Conservation (phyloP, 2,329 filamentous ascomycete genomes). For the Madurella fahalii region DNA sequence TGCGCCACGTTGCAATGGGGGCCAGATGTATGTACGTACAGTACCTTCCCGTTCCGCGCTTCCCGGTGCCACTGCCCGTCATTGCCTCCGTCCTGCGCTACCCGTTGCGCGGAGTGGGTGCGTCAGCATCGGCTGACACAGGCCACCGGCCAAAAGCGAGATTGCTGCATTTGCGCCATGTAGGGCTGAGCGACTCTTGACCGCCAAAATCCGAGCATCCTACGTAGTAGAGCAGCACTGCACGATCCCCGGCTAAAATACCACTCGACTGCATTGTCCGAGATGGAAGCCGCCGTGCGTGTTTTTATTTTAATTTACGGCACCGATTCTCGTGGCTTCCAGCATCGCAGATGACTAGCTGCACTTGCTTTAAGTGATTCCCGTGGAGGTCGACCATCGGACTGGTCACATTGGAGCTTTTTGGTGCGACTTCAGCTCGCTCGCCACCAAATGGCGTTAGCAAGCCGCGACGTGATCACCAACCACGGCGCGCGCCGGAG, state of each 20-base stretch:
- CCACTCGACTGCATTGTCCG: neutral
- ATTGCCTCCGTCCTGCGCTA: slow-evolving; percentile 13
- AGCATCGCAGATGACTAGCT: neutral
- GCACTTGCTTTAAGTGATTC: too few relatives aligned
- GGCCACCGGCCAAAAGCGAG: neutral
- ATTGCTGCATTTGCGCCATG: slow-evolving; percentile 6
- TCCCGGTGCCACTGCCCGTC: slow-evolving; percentile 21
- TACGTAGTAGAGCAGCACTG: neutral
- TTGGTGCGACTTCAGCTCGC: neutral
- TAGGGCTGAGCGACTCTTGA: slow-evolving; percentile 19
- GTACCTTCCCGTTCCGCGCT: slow-evolving; percentile 24
- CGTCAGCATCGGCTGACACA: slow-evolving; percentile 3
- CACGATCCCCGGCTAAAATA: slow-evolving; percentile 8
- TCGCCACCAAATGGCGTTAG: too few relatives aligned
- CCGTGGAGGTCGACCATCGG: too few relatives aligned
- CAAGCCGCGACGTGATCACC: neutral
- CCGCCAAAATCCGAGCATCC: slow-evolving; percentile 7
- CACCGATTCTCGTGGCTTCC: neutral
- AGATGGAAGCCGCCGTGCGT: neutral
- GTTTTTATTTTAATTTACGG: too few relatives aligned
- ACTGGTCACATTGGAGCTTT: neutral
- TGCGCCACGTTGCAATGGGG: slow-evolving; percentile 23
- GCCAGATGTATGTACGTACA: slow-evolving; percentile 4
- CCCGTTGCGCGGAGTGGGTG: neutral
- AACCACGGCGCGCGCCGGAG: slow-evolving; percentile 1